Evolutionary conservation across 805 yeast species (phyloP).

Genomic region (Yamadazyma sp.): DNA sequence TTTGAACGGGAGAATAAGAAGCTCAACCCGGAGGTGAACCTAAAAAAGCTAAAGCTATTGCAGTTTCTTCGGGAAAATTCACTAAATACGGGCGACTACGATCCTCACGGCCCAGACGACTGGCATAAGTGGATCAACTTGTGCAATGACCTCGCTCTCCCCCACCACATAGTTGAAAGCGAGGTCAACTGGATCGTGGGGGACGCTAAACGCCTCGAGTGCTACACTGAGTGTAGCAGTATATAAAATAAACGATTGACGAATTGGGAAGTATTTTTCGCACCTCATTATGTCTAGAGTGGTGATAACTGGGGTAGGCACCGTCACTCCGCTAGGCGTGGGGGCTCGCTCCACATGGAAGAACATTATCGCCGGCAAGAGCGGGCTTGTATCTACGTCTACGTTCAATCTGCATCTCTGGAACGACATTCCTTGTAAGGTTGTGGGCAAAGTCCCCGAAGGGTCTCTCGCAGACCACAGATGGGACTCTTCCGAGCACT

Average conservation of each 20-base stretch:
- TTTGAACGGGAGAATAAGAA: conserved; percentile 28
- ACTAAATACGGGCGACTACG: conserved; percentile 1
- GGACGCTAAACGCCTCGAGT: conserved; percentile 35
- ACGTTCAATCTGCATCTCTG: conserved; percentile 41
- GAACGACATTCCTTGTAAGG: conserved; percentile 62
- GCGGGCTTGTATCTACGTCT: conserved; percentile 61
- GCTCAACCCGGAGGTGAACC: conserved; percentile 19
- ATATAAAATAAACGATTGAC: neutral
- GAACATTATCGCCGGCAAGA: conserved; percentile 47
- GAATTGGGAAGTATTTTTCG: neutral
- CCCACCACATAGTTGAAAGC: conserved; percentile 23
- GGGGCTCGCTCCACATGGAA: conserved; percentile 59
- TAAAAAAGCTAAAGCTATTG: conserved; percentile 29
- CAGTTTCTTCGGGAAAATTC: conserved; percentile 18
- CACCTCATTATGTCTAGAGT: conserved; percentile 54
- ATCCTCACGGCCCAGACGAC: conserved; percentile 11
- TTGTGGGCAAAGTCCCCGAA: conserved; percentile 71
- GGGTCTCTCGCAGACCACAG: conserved; percentile 44
- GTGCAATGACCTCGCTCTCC: conserved; percentile 22
- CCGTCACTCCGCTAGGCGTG: conserved; percentile 82
- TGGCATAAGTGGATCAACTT: conserved; percentile 33
- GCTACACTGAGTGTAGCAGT: conserved; percentile 23
- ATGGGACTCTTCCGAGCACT: conserved; percentile 55
- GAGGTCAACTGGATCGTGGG: conserved; percentile 40
- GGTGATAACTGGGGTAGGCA: conserved; percentile 89